Conservation (phyloP, 2,329 filamentous ascomycete species). For the Sporothrix luriei region DNA sequence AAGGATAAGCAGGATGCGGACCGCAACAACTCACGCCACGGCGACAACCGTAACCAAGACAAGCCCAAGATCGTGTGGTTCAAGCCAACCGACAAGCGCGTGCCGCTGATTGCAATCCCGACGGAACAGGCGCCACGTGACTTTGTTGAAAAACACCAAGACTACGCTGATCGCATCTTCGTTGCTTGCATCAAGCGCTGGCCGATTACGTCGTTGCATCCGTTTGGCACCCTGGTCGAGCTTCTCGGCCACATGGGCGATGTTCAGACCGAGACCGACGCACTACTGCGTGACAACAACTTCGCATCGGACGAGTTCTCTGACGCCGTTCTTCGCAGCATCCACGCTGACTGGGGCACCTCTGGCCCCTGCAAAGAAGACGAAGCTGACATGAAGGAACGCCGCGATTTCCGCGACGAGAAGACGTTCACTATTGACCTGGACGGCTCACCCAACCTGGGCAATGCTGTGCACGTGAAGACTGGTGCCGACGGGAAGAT, state of each 20-base stretch:
- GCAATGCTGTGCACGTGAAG: conserved; percentile 92
- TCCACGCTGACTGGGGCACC: conserved; percentile 89
- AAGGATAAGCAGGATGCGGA: conserved; percentile 97
- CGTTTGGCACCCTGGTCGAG: conserved; percentile 95
- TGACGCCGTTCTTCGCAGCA: conserved; percentile 90
- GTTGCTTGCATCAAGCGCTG: conserved; percentile 99
- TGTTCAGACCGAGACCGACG: conserved; percentile 95
- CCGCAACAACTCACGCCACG: conserved; percentile 53
- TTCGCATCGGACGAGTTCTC: conserved; percentile 97
- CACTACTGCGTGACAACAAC: conserved; percentile 96
- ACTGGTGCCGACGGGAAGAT: conserved; percentile 78
- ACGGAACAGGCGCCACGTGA: conserved; percentile 96
- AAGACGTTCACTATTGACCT: conserved; percentile 91
- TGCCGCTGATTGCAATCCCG: conserved; percentile 95
- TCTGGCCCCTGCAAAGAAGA: conserved; percentile 67
- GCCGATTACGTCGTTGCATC: conserved; percentile 99
- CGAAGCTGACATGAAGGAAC: conserved; percentile 69
- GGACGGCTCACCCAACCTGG: conserved; percentile 82
- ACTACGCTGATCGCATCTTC: conserved; percentile 96
- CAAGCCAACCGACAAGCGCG: conserved; percentile 98
- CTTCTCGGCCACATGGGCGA: conserved; percentile 97
- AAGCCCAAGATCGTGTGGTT: conserved; percentile 99
- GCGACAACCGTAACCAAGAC: conserved; percentile 84
- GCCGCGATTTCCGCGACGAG: conserved; percentile 88
- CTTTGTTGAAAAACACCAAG: conserved; percentile 97